These are phyloP conservation scores for Suillus hirtellus DNA, from an alignment of 768 basidiomycete species.

Conservation along the genomic window DNA sequence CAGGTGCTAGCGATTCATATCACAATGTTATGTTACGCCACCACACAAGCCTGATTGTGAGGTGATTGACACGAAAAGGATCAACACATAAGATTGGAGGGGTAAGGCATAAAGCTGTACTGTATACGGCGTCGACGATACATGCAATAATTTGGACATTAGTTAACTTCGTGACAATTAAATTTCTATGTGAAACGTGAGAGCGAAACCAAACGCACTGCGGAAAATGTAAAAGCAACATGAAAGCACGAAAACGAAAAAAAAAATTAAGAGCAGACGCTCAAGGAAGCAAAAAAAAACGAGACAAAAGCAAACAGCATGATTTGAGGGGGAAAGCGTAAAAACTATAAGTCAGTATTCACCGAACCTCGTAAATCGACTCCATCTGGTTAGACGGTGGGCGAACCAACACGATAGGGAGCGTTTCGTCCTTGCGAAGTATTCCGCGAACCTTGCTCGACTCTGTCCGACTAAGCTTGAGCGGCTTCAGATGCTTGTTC, in stretches of 20 bases:
- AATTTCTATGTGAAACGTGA: not conserved
- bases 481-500: conserved; percentile 55
- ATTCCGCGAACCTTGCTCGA: conserved; percentile 61
- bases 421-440: conserved; percentile 53
- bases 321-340: not conserved
- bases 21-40: not conserved
- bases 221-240: not conserved
- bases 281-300: conserved; percentile 9
- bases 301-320: not conserved
- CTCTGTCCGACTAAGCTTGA: conserved; percentile 61
- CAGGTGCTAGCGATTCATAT: not conserved
- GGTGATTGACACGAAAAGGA: not conserved
- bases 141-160: not conserved
- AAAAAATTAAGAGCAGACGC: conserved; percentile 11
- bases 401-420: conserved; percentile 62
- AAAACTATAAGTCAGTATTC: conserved; percentile 10
- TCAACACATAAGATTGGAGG: not conserved
- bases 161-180: not conserved
- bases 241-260: not conserved
- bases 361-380: conserved; percentile 46
- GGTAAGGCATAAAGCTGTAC: not conserved
- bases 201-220: not conserved
- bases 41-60: not conserved
- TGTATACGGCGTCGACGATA: not conserved
- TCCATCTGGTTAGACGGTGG: conserved; percentile 57